Base-by-base conservation (phyloP, 331 rosid species). In the Phaseolus coccineus region DNA sequence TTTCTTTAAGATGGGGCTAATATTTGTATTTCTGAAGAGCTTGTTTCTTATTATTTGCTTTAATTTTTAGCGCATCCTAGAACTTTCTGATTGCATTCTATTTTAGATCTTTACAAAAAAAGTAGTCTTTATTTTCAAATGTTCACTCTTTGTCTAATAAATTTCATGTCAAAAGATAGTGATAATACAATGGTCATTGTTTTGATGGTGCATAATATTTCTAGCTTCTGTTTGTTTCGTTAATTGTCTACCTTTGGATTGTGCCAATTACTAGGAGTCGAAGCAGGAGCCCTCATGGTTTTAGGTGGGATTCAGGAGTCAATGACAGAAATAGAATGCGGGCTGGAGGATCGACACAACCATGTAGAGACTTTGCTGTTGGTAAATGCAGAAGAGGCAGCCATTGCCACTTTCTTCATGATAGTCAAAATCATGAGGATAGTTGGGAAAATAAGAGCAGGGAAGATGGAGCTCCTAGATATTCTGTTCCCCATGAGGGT, bases 301-400 rank as follows among this genome's bases (percentile, higher is more conserved):
- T 79, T 71, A 91, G 89, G 83, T 78, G 88, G 84, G 99, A 93
- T 73, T 83, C 94, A 11, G 91, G 87, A 77, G 70, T 74, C 56
- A 81, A 81, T 73, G 97, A 89, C 81, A 93, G 93, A 87, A 90
- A 78, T 67, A 90, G 89, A 83, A 86, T 80, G 80, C 87, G 97
- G 81, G 66, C 87, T 28, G 93, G 93, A 68, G 83, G 84, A 37
- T 85, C 90, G 3, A 69, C 77, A 46, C 98, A 86, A 73, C 63
- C 85, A 51, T 93, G 99, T 85, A 87, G 89, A 88, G 97, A 95
- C 81, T 95, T 91, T 81, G 65, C 80, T 37, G 84, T 86, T 82
- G 99, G 98, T 52, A 93, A 90, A 84, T 95, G 99, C 87, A 89
- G 99, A 83, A 86, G 96, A 87, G 99, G 97, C 50, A 84, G 81